Evolutionary conservation across 352 stramenopile species (phyloP), one percentile per base, ranked within the genome.

Genomic region (Pythium coloratum): DNA sequence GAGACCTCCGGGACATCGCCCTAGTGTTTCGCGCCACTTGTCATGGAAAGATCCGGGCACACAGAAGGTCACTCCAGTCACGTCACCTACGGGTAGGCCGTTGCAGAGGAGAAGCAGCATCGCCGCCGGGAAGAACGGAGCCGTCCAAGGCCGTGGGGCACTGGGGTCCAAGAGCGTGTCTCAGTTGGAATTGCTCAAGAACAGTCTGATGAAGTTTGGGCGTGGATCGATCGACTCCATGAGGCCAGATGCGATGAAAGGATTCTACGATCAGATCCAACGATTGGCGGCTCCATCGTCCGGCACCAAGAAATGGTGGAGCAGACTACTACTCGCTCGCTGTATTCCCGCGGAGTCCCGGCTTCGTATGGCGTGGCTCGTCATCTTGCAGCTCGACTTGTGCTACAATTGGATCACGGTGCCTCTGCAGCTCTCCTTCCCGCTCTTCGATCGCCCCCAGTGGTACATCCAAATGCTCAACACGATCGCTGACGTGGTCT

Each of bases 351-450:
- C 70, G 0, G 80, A 88, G 50, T 80, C 77, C 0, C 73, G 62
- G 6, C 62, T 54, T 49, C 66, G 81, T 6, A 88, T 89, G 68
- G 49, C 57, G 6, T 89, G 77, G 81, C 73, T 88, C 26, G 12
- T 80, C n/a, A 50, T 69, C 8, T 59, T 89, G 14, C 67, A 82
- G 26, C 38, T 76, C 5, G 62, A 76, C 32, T 66, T 75, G 30
- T 79, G 73, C 59, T 88, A 87, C 71, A 85, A 88, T 57, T 88
- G 79, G 81, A 63, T 86, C 3, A 47, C 76, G 14, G 56, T 87
- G 6, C 81, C 79, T 0, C 60, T 88, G 3, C 73, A 85, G 38
- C 76, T 89, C 13, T 70, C 77, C 13, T 89, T 89, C 53, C 56
- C 67, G 28, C 56, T 89, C 3, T 51, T 76, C 58, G 50, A 75